These are phyloP conservation scores for Cladophialophora psammophila DNA, from an alignment of 2,329 filamentous ascomycete species.

Conservation along the genomic window DNA sequence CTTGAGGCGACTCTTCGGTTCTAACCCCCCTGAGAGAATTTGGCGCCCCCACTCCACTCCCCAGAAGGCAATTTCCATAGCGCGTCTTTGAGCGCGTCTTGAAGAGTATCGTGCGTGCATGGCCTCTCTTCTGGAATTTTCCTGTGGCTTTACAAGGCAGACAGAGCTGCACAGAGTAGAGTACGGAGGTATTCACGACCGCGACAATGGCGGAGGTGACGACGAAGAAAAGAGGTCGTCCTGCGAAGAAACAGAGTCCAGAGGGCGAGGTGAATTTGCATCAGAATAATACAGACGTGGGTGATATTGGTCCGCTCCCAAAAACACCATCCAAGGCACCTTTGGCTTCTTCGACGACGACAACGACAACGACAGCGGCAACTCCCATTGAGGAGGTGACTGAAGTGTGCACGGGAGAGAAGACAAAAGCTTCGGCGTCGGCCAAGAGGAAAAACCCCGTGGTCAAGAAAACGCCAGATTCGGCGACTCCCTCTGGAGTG, in stretches of 20 bases:
- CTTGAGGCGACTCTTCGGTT: no score
- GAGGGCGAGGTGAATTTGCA: background rate
- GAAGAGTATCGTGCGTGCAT: background rate
- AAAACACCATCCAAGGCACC: background rate
- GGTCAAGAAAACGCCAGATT: slow-evolving; percentile 1
- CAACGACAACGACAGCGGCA: background rate
- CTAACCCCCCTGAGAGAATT: background rate
- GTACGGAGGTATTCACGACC: no score
- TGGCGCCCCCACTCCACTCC: background rate
- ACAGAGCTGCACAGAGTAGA: background rate
- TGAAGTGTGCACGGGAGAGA: background rate
- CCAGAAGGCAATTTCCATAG: background rate
- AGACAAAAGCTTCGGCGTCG: background rate
- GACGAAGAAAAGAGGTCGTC: slow-evolving; percentile 34
- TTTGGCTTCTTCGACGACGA: background rate
- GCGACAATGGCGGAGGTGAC: slow-evolving; percentile 20
- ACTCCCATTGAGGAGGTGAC: background rate
- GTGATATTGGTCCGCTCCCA: background rate
- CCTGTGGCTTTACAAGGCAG: background rate
- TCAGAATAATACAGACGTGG: background rate
- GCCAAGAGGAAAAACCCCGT: background rate
- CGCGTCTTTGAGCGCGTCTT: background rate
- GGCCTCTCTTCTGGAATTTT: background rate
- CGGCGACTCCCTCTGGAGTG: background rate
- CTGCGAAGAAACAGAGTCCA: slow-evolving; percentile 27